Evolutionary conservation across 495 filamentous ascomycete species (phyloP).

Genomic region (Cercophora sp.): DNA sequence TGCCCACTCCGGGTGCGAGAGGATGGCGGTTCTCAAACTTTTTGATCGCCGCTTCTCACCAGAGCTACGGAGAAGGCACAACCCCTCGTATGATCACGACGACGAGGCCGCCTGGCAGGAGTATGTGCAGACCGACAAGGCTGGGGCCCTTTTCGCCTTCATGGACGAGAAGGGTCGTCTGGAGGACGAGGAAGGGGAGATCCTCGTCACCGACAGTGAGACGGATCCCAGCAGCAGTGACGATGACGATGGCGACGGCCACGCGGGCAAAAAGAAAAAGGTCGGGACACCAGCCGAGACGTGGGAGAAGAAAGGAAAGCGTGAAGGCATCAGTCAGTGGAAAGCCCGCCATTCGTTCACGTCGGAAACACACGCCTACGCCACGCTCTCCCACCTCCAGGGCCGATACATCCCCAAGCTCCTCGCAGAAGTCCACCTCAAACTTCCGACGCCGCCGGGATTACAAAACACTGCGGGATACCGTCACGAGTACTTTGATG

Average conservation of each 20-base stretch:
- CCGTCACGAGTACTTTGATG: background rate
- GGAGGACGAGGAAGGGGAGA: background rate
- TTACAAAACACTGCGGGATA: background rate
- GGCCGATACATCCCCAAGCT: conserved; percentile 1
- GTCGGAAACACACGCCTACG: background rate
- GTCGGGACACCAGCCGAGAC: background rate
- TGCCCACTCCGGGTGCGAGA: background rate
- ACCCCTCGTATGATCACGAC: background rate
- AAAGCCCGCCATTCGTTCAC: background rate
- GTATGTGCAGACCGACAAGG: background rate
- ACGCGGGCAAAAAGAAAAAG: background rate
- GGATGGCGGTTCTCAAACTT: background rate
- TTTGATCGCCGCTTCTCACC: background rate
- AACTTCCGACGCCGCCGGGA: background rate
- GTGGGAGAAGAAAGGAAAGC: background rate
- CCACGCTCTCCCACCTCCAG: background rate
- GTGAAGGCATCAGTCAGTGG: conserved; percentile 3
- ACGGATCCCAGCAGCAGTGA: conserved; percentile 1
- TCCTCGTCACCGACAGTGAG: background rate
- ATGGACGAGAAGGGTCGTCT: background rate
- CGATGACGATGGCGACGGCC: background rate
- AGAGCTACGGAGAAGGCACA: background rate
- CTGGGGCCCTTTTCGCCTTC: background rate
- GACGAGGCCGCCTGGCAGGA: background rate
- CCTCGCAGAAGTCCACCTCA: background rate